Percentiles rank a stretch among this genome's conserved stretches.
Evolutionary conservation across 345 rosid species (phyloP).

Genomic region (Gossypium australe): DNA sequence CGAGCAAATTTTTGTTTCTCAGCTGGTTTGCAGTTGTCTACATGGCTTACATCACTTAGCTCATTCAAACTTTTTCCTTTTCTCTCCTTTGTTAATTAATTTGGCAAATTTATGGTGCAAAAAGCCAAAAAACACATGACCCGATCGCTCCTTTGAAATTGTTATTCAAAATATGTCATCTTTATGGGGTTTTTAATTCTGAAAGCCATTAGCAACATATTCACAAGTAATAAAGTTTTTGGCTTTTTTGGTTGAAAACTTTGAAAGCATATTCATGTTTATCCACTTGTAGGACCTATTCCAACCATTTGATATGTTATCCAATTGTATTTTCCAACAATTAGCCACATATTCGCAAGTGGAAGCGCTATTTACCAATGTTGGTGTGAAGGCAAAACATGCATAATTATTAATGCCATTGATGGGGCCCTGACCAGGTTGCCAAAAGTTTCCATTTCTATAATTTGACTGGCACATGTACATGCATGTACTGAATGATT

Average conservation of each 20-base stretch:
- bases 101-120: neutral
- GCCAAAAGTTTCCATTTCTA: neutral
- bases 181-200: neutral
- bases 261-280: neutral
- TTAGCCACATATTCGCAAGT: too few relatives aligned
- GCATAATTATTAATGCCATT: neutral
- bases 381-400: neutral
- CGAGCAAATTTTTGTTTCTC: neutral
- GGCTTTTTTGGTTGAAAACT: neutral
- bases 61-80: neutral
- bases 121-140: neutral
- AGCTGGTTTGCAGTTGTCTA: neutral
- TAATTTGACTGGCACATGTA: neutral
- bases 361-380: too few relatives aligned
- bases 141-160: neutral
- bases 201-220: neutral
- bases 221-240: neutral
- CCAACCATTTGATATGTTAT: neutral
- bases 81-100: neutral
- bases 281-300: neutral
- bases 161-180: neutral
- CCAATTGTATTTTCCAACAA: neutral
- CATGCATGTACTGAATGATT: slow-evolving; percentile 1
- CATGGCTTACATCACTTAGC: neutral
- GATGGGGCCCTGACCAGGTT: neutral